phyloP scores from a whole-genome alignment of 306 rosid genomes.

The Cicer yamashitae region DNA sequence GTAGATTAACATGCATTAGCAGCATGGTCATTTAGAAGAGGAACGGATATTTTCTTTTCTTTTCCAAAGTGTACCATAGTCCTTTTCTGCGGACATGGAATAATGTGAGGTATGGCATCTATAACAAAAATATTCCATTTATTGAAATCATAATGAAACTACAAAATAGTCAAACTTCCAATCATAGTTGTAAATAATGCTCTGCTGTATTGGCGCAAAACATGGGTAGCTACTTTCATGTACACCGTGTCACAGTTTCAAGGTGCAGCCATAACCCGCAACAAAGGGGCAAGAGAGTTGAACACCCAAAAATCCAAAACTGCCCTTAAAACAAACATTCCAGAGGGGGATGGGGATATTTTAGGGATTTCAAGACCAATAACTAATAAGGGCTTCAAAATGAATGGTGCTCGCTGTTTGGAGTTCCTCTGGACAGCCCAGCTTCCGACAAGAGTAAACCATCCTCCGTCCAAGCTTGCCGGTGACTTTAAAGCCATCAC shows the following conservation, averaged over 20 bases:
- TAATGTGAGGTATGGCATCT: conserved; percentile 13
- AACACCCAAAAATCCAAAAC: neutral
- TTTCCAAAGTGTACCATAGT: neutral
- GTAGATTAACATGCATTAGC: conserved; percentile 40
- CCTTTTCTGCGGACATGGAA: neutral
- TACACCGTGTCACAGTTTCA: neutral
- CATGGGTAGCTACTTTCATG: neutral
- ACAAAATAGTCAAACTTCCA: conserved; percentile 1
- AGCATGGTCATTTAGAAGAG: conserved; percentile 31
- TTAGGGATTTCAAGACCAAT: neutral
- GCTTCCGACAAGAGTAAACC: neutral
- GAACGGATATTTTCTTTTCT: conserved; percentile 9
- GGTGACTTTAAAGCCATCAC: neutral
- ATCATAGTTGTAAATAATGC: neutral
- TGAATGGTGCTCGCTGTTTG: neutral
- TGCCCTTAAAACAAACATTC: neutral
- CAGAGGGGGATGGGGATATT: neutral
- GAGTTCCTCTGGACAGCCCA: neutral
- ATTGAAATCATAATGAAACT: neutral
- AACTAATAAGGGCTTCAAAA: neutral
- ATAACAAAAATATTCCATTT: conserved; percentile 4
- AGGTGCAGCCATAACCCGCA: neutral
- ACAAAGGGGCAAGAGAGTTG: neutral
- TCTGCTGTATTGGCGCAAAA: neutral
- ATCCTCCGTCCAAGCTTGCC: neutral